These are phyloP conservation scores for Davidsoniella eucalypti DNA, from an alignment of 2,329 filamentous ascomycete genomes.

Conservation along the genomic window DNA sequence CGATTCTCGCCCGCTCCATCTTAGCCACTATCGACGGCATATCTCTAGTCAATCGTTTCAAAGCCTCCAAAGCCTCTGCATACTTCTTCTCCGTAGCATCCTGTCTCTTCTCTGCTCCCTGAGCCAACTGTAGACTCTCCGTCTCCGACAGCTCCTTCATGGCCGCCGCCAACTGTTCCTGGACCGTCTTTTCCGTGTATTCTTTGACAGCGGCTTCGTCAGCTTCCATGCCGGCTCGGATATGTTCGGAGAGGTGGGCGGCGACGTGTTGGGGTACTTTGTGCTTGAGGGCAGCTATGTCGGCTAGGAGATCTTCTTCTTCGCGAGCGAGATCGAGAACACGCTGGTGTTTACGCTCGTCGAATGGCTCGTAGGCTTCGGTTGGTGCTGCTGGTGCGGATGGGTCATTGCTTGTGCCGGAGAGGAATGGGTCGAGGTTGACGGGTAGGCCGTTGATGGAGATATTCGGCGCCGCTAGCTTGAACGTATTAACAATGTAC, in stretches of 20 bases:
- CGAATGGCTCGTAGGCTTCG: slow-evolving; percentile 41
- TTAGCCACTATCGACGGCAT: slow-evolving; percentile 46
- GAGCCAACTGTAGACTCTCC: slow-evolving; percentile 19
- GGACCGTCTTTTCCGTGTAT: slow-evolving; percentile 15
- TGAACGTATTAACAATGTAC: slow-evolving; percentile 47
- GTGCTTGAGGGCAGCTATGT: slow-evolving; percentile 44
- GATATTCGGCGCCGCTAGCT: slow-evolving; percentile 40
- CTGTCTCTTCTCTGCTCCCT: slow-evolving; percentile 26
- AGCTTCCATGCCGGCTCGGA: slow-evolving; percentile 24
- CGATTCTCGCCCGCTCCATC: slow-evolving; percentile 47
- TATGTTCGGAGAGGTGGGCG: slow-evolving; percentile 24
- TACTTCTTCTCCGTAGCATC: slow-evolving; percentile 30
- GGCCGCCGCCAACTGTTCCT: slow-evolving; percentile 14
- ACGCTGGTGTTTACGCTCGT: slow-evolving; percentile 39
- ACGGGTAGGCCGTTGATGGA: slow-evolving; percentile 45
- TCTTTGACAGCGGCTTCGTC: slow-evolving; percentile 30
- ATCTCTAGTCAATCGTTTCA: slow-evolving; percentile 38
- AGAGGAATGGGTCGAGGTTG: slow-evolving; percentile 24
- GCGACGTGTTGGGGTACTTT: slow-evolving; percentile 31
- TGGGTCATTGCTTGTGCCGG: slow-evolving; percentile 12
- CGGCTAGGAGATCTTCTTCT: slow-evolving; percentile 47
- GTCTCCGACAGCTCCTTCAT: slow-evolving; percentile 19
- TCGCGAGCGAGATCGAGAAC: slow-evolving; percentile 44
- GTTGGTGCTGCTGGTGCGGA: slow-evolving; percentile 19
- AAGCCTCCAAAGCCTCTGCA: slow-evolving; percentile 29